These are phyloP conservation scores for Stenocarpella maydis DNA, from an alignment of 2,329 filamentous ascomycete genomes.

Conservation along the genomic window DNA sequence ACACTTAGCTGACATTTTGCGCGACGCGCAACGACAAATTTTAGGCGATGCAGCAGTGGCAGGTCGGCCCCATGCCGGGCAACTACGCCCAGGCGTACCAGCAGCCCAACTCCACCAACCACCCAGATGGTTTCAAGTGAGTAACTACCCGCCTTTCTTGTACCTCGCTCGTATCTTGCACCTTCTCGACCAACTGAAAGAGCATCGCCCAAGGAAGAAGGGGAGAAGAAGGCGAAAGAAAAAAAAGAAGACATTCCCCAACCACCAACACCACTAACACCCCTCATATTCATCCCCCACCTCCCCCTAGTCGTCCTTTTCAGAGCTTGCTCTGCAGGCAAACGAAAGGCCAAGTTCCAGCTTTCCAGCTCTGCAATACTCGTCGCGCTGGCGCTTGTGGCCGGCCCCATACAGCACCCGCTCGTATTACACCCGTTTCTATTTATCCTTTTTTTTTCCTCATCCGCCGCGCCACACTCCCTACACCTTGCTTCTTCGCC, in stretches of 20 bases:
- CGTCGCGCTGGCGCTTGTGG: conserved; percentile 1
- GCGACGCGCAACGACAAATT: conserved; percentile 39
- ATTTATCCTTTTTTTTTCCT: not conserved
- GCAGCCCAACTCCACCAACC: conserved; percentile 60
- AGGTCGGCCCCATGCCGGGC: conserved; percentile 61
- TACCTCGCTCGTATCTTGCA: conserved; percentile 42
- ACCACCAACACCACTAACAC: conserved; percentile 13
- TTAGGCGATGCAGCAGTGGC: conserved; percentile 69
- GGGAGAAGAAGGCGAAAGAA: too few species aligned
- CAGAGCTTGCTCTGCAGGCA: not conserved
- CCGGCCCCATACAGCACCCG: conserved; percentile 30
- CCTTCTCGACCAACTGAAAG: not conserved
- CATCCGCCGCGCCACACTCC: not conserved
- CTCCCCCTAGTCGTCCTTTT: not conserved
- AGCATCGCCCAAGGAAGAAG: not conserved
- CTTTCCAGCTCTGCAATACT: not conserved
- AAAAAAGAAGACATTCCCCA: not conserved
- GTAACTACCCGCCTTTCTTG: conserved; percentile 51
- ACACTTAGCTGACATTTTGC: conserved; percentile 19
- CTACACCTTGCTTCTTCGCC: not conserved
- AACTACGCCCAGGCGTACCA: conserved; percentile 42
- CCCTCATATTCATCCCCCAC: not conserved
- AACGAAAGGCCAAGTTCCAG: conserved; percentile 13
- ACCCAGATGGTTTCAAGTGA: conserved; percentile 66
- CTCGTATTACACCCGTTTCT: conserved; percentile 37